These are phyloP conservation scores for Spathaspora gorwiae DNA, from an alignment of 805 yeast species.

Conservation along the genomic window DNA sequence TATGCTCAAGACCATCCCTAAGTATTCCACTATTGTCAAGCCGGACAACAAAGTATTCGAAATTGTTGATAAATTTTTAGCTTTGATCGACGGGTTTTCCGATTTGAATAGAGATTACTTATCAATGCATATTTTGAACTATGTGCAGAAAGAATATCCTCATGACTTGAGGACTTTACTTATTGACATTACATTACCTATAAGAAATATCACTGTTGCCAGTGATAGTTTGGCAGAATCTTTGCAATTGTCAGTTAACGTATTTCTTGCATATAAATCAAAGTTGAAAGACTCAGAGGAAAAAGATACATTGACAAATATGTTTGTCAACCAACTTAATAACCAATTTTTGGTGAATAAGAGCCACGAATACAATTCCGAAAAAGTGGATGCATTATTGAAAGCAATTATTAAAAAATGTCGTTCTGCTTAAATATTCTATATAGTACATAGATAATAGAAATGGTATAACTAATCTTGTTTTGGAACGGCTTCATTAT, in stretches of 20 bases:
- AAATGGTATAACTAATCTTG: slow-evolving; percentile 12
- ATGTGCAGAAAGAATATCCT: slow-evolving; percentile 42
- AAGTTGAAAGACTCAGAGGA: slow-evolving; percentile 25
- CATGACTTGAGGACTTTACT: slow-evolving; percentile 37
- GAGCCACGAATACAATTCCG: slow-evolving; percentile 14
- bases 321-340: slow-evolving; percentile 21
- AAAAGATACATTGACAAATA: slow-evolving; percentile 27
- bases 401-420: slow-evolving; percentile 39
- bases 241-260: slow-evolving; percentile 67
- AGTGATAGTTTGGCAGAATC: slow-evolving; percentile 48
- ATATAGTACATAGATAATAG: not conserved
- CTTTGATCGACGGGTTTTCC: slow-evolving; percentile 63
- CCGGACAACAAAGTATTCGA: slow-evolving; percentile 39
- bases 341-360: slow-evolving; percentile 17
- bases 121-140: slow-evolving; percentile 57
- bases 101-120: slow-evolving; percentile 67
- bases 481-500: slow-evolving; percentile 21
- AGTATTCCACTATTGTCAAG: slow-evolving; percentile 17
- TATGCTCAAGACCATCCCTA: slow-evolving; percentile 21
- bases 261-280: slow-evolving; percentile 56
- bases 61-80: slow-evolving; percentile 40
- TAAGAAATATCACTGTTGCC: slow-evolving; percentile 46
- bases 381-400: slow-evolving; percentile 27
- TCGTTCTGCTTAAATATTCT: slow-evolving; percentile 11
- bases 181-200: slow-evolving; percentile 61